Evolutionary conservation across 1,139 yeast genomes (phyloP).

Genomic region (Candida frijolesensis): DNA sequence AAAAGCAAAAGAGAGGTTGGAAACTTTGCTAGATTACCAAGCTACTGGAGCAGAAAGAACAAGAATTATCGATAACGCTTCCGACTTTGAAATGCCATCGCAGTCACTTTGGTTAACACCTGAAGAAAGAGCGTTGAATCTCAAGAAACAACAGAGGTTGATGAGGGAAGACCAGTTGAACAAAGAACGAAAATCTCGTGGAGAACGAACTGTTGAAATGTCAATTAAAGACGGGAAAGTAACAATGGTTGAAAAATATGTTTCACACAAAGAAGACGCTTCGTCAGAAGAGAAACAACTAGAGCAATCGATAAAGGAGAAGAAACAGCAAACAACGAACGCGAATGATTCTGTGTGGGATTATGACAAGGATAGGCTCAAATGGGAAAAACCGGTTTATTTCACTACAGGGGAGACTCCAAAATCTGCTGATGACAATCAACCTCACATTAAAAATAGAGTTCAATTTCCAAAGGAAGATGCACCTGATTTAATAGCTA

Average conservation of each 20-base stretch:
- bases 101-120: slow-evolving; percentile 84
- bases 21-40: slow-evolving; percentile 76
- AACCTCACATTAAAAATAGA: slow-evolving; percentile 15
- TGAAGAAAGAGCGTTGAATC: slow-evolving; percentile 77
- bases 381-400: slow-evolving; percentile 57
- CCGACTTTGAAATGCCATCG: slow-evolving; percentile 73
- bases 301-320: slow-evolving; percentile 27
- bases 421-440: not conserved
- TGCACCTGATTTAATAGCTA: slow-evolving; percentile 15
- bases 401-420: slow-evolving; percentile 9
- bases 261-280: slow-evolving; percentile 21
- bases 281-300: slow-evolving; percentile 30
- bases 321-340: slow-evolving; percentile 16
- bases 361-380: slow-evolving; percentile 49
- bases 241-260: slow-evolving; percentile 45
- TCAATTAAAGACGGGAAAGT: slow-evolving; percentile 84
- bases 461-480: slow-evolving; percentile 21
- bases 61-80: slow-evolving; percentile 87
- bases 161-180: slow-evolving; percentile 63
- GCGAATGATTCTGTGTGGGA: slow-evolving; percentile 50
- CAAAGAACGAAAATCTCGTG: slow-evolving; percentile 66
- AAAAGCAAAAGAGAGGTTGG: slow-evolving; percentile 72
- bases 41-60: slow-evolving; percentile 89
- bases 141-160: slow-evolving; percentile 79
- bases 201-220: slow-evolving; percentile 74